phyloP scores from a whole-genome alignment of 1,284 basidiomycete genomes.

The Tylopilus sp. region DNA sequence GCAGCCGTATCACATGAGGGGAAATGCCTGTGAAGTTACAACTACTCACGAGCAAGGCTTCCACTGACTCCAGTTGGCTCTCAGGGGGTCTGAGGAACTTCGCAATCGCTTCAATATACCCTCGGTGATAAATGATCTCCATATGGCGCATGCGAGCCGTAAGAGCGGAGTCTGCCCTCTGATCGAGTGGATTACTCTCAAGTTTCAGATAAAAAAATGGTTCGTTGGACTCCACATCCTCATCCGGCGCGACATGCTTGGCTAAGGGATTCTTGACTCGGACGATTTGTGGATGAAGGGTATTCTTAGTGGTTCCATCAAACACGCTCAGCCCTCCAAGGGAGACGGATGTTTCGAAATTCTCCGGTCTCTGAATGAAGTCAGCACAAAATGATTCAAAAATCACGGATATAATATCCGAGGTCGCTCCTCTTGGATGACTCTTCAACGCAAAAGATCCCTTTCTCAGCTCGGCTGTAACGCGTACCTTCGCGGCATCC shows the following conservation, averaged over 20 bases:
- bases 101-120: conserved; percentile 90
- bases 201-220: conserved; percentile 94
- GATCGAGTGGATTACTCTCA: conserved; percentile 91
- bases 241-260: conserved; percentile 14
- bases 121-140: conserved; percentile 96
- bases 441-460: conserved; percentile 81
- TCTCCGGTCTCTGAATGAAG: conserved; percentile 82
- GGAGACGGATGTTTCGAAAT: conserved; percentile 73
- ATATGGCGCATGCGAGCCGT: conserved; percentile 91
- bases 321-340: conserved; percentile 87
- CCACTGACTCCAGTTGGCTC: conserved; percentile 93
- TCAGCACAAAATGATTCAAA: conserved; percentile 88
- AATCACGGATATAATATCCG: conserved; percentile 82
- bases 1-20: conserved; percentile 8
- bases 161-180: conserved; percentile 87
- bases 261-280: conserved; percentile 66
- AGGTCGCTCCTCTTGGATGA: conserved; percentile 58
- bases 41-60: conserved; percentile 68
- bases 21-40: neutral
- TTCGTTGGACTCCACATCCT: conserved; percentile 42
- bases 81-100: conserved; percentile 93
- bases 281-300: conserved; percentile 89
- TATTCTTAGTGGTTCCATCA: conserved; percentile 83
- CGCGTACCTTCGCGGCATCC: conserved; percentile 78
- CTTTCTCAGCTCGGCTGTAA: conserved; percentile 76